Evolutionary conservation across 352 stramenopile genomes (phyloP).

Genomic region (Blastocystis sp.): DNA sequence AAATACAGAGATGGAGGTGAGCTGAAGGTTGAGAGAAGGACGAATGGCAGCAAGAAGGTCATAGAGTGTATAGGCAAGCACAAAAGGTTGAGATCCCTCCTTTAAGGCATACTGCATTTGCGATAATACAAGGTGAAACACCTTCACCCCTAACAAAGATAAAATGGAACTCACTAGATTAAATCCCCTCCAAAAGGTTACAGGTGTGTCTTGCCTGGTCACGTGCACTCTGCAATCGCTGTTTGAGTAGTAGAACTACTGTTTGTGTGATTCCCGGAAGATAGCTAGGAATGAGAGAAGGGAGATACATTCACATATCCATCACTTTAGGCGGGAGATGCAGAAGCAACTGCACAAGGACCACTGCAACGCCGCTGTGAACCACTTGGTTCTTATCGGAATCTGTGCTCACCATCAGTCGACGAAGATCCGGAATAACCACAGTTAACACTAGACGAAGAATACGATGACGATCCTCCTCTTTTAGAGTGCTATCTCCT

Average conservation of each 20-base stretch:
- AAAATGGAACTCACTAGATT: neutral
- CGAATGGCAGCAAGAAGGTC: slow-evolving; percentile 5
- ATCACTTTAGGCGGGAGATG: neutral
- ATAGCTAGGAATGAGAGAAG: neutral
- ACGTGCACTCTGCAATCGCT: slow-evolving; percentile 25
- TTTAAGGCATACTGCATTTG: slow-evolving; percentile 40
- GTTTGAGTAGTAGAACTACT: slow-evolving; percentile 28
- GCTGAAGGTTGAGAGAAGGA: neutral
- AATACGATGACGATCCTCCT: neutral
- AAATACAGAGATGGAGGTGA: neutral
- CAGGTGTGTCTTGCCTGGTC: slow-evolving; percentile 38
- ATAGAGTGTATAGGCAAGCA: slow-evolving; percentile 51
- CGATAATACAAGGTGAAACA: neutral
- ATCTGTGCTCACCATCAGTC: neutral
- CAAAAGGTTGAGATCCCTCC: slow-evolving; percentile 58
- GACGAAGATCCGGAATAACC: slow-evolving; percentile 38
- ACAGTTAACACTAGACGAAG: slow-evolving; percentile 10
- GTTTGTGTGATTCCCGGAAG: slow-evolving; percentile 11
- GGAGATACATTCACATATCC: neutral
- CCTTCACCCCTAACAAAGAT: neutral
- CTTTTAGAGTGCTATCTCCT: neutral
- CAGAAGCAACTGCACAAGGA: slow-evolving; percentile 4
- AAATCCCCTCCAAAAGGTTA: neutral
- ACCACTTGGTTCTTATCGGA: neutral
- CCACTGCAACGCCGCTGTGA: slow-evolving; percentile 11